A percentile compares a stretch with the other conserved stretches of the same genome.
Evolutionary conservation across 768 basidiomycete species (phyloP).

Genomic region (Mycena metata): DNA sequence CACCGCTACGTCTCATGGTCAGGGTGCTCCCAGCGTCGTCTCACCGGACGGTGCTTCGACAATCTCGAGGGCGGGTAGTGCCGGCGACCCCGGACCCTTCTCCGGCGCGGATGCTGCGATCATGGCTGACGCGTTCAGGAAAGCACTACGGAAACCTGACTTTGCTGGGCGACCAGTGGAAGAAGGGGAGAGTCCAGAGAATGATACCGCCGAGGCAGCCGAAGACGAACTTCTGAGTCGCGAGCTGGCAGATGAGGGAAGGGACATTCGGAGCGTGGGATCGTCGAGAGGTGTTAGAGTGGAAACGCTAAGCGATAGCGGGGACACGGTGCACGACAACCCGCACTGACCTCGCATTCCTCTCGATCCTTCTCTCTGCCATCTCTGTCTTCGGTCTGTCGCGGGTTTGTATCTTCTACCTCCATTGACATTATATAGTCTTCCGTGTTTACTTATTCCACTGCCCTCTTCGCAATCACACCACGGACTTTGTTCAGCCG

Average conservation of each 20-base stretch:
- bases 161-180: conserved; percentile 80
- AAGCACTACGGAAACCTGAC: conserved; percentile 90
- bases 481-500: conserved; percentile 33
- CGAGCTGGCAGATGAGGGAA: conserved; percentile 91
- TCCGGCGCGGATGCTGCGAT: conserved; percentile 90
- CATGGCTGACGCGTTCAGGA: conserved; percentile 93
- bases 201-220: conserved; percentile 48
- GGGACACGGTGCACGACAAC: conserved; percentile 58
- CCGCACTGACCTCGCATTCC: conserved; percentile 45
- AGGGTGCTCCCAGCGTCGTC: conserved; percentile 57
- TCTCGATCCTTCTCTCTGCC: conserved; percentile 32
- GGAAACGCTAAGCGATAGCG: conserved; percentile 73
- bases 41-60: conserved; percentile 84
- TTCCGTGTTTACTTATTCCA: conserved; percentile 43
- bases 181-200: conserved; percentile 76
- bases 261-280: conserved; percentile 86
- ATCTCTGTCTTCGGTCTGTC: conserved; percentile 34
- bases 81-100: conserved; percentile 78
- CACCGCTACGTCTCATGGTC: conserved; percentile 48
- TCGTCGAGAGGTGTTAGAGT: conserved; percentile 86
- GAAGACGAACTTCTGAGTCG: conserved; percentile 68
- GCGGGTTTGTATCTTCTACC: conserved; percentile 43
- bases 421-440: conserved; percentile 40
- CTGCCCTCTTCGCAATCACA: conserved; percentile 30
- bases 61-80: conserved; percentile 70